phyloP scores from a whole-genome alignment of 805 yeast species.

The Suhomyces sp. region DNA sequence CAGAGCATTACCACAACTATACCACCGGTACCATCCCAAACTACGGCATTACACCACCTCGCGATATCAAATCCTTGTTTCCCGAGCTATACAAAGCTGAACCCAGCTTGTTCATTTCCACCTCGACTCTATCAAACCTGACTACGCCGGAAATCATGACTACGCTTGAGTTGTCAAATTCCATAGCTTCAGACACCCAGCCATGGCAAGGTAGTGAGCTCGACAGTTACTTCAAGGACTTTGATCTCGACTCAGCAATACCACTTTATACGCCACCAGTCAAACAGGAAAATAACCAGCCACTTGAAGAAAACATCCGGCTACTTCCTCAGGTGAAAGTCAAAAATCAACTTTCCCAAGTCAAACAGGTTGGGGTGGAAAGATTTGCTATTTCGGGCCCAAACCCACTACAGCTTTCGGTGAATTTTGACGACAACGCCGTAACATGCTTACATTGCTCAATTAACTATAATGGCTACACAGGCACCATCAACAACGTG shows the following conservation, averaged over 20 bases:
- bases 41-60: background rate
- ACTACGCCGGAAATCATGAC: background rate
- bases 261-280: background rate
- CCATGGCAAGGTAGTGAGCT: background rate
- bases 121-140: background rate
- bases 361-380: background rate
- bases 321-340: background rate
- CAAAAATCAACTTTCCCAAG: too few species aligned
- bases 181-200: background rate
- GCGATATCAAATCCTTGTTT: background rate
- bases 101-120: background rate
- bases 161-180: background rate
- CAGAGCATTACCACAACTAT: background rate
- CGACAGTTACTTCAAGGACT: background rate
- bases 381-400: background rate
- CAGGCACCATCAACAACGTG: constrained; percentile 4
- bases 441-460: constrained; percentile 8
- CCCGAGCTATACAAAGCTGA: background rate
- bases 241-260: background rate
- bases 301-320: background rate
- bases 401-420: background rate
- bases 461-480: constrained; percentile 7
- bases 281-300: background rate
- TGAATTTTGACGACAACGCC: background rate
- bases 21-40: background rate